These are phyloP conservation scores for Dalbergia cochinchinensis DNA, from an alignment of 306 rosid genomes.

Conservation along the genomic window DNA sequence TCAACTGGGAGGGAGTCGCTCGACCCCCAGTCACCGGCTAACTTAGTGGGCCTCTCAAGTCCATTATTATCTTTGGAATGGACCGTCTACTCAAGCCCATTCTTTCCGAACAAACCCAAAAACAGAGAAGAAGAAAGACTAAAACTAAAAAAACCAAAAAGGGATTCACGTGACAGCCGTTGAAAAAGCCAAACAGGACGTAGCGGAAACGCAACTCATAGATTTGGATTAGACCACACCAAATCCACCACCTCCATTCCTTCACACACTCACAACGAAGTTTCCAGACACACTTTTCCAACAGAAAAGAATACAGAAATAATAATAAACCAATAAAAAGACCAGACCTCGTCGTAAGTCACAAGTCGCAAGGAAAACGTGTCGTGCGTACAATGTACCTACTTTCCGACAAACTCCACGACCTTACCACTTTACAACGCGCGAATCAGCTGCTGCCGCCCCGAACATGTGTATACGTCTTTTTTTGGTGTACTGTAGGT, in stretches of 20 bases:
- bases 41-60: neutral
- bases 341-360: neutral
- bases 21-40: neutral
- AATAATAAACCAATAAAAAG: no score
- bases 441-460: neutral
- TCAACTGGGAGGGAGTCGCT: neutral
- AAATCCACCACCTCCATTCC: neutral
- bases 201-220: constrained; percentile 49
- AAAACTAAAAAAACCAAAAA: neutral
- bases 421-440: constrained; percentile 9
- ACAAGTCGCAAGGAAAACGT: constrained; percentile 17
- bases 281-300: constrained; percentile 27
- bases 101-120: neutral
- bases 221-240: neutral
- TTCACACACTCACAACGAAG: neutral
- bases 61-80: neutral
- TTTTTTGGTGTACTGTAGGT: no score
- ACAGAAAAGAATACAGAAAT: neutral
- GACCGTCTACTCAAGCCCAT: neutral
- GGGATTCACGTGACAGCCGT: neutral
- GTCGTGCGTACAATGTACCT: neutral
- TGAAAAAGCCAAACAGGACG: constrained; percentile 29
- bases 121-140: neutral
- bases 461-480: neutral
- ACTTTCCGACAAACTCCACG: constrained; percentile 6